A percentile compares a stretch with the other conserved stretches of the same genome.
phyloP scores from a whole-genome alignment of 2,329 filamentous ascomycete genomes.

The Hysterium pulicare region DNA sequence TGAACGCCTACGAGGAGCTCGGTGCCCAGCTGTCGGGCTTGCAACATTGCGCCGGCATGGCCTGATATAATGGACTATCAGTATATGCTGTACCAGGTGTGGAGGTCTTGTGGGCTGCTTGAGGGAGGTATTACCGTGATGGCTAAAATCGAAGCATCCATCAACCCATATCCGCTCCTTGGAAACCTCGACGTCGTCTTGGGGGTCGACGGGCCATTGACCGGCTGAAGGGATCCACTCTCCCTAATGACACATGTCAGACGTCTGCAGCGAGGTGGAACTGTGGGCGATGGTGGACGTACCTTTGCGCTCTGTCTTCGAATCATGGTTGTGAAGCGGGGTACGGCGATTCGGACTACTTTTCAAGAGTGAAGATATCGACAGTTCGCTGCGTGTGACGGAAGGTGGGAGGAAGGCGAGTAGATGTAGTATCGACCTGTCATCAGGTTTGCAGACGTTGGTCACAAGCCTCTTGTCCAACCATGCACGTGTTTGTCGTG shows the following conservation, averaged over 20 bases:
- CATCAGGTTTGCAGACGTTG: no score
- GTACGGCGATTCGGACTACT: no score
- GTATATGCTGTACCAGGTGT: background rate
- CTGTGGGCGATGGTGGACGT: conserved; percentile 3
- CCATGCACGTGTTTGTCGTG: no score
- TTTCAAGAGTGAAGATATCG: no score
- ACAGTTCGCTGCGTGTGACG: no score
- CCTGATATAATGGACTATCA: conserved; percentile 50
- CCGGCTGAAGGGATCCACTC: conserved; percentile 51
- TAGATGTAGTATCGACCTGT: no score
- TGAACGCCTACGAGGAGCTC: conserved; percentile 92
- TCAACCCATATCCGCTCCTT: conserved; percentile 92
- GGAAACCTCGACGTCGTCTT: conserved; percentile 55
- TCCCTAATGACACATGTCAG: conserved; percentile 17
- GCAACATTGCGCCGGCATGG: conserved; percentile 94
- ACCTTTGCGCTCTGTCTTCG: conserved; percentile 38
- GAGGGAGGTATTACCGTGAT: conserved; percentile 65
- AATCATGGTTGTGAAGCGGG: no score
- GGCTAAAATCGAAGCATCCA: conserved; percentile 98
- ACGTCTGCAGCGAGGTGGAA: conserved; percentile 1
- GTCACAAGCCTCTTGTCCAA: no score
- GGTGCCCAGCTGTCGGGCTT: conserved; percentile 84
- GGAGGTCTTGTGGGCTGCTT: background rate
- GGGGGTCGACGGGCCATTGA: conserved; percentile 63
- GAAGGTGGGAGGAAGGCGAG: no score